These are phyloP conservation scores for Protea cynaroides DNA, from an alignment of 164 flowering plant genomes.

Conservation along the genomic window DNA sequence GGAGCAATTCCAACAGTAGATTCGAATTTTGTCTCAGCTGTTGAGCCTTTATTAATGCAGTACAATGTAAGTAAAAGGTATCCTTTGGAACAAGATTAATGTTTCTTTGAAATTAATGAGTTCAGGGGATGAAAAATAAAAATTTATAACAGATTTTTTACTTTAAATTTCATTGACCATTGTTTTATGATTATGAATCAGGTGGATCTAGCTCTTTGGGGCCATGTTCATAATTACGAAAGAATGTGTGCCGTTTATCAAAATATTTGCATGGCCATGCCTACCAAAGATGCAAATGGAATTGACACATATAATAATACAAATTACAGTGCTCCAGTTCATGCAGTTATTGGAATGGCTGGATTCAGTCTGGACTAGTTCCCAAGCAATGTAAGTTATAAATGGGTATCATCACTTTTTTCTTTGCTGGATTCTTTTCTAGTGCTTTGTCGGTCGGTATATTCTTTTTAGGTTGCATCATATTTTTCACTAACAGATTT, in stretches of 20 bases:
- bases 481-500: no score
- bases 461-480: no score
- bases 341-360: conserved; percentile 84
- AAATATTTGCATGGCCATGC: conserved; percentile 47
- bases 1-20: conserved; percentile 27
- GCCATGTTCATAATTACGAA: conserved; percentile 91
- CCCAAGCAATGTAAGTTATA: conserved; percentile 22
- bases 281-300: conserved; percentile 53
- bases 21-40: conserved; percentile 27
- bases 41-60: conserved; percentile 58
- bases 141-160: no score
- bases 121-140: no score
- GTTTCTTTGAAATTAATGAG: no score
- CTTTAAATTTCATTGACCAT: no score
- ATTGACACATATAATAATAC: conserved; percentile 50
- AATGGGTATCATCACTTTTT: background rate
- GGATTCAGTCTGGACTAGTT: conserved; percentile 62
- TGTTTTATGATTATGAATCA: conserved; percentile 14
- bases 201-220: conserved; percentile 77
- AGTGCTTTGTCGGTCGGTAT: no score
- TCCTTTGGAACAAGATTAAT: background rate
- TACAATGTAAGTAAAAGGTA: conserved; percentile 37
- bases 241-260: conserved; percentile 66
- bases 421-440: background rate
- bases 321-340: conserved; percentile 74